phyloP scores from a whole-genome alignment of 345 rosid species.

The Linum tenue region DNA sequence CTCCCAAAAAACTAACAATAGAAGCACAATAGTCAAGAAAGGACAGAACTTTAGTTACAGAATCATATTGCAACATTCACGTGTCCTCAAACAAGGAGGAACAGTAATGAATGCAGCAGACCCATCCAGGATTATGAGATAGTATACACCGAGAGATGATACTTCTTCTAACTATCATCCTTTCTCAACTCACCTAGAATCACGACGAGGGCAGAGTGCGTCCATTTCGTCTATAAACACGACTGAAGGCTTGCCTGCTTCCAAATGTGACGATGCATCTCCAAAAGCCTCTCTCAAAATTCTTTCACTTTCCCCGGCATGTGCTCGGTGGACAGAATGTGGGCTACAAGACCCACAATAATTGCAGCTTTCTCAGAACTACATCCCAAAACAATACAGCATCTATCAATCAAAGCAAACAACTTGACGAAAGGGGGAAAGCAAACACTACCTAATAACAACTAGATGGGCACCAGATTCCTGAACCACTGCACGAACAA shows the following conservation, averaged over 20 bases:
- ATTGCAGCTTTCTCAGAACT: background rate
- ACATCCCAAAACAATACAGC: background rate
- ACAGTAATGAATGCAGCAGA: background rate
- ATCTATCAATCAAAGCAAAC: background rate
- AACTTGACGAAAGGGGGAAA: background rate
- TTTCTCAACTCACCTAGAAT: conserved; percentile 40
- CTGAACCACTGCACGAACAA: conserved; percentile 81
- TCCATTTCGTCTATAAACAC: conserved; percentile 88
- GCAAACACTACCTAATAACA: conserved; percentile 51
- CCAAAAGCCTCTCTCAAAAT: conserved; percentile 68
- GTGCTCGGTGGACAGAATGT: conserved; percentile 63
- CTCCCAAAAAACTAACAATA: background rate
- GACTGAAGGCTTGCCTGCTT: conserved; percentile 58
- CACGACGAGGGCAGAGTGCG: conserved; percentile 76
- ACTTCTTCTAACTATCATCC: background rate
- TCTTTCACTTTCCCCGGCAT: conserved; percentile 87
- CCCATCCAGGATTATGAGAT: background rate
- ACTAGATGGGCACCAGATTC: conserved; percentile 75
- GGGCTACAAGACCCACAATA: conserved; percentile 38
- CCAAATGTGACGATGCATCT: conserved; percentile 57
- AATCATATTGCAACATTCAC: background rate
- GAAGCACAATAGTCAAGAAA: background rate
- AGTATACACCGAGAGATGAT: background rate
- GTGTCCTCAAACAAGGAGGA: background rate
- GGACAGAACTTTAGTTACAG: background rate